Evolutionary conservation across 108 stramenopile species (phyloP).

Genomic region (Skeletonema grethae): DNA sequence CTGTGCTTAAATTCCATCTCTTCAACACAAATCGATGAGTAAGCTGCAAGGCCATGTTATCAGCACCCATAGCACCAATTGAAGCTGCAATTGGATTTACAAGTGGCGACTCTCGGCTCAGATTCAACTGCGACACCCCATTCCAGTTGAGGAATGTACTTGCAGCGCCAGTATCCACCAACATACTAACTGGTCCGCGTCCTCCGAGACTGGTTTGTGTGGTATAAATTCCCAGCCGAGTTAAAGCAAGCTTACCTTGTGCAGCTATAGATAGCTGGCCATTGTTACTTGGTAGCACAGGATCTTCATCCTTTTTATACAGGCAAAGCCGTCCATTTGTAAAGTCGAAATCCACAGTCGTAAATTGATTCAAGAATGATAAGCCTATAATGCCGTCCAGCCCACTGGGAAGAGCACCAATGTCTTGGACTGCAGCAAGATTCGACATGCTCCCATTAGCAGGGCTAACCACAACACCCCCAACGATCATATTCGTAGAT

Average conservation of each 20-base stretch:
- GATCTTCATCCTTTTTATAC: constrained; percentile 24
- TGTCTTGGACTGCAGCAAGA: constrained; percentile 72
- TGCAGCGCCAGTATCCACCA: constrained; percentile 79
- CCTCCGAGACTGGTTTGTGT: constrained; percentile 60
- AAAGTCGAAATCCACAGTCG: constrained; percentile 67
- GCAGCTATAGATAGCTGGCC: constrained; percentile 35
- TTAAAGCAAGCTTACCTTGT: constrained; percentile 38
- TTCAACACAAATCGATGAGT: constrained; percentile 65
- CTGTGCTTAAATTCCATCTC: constrained; percentile 48
- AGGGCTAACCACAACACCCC: constrained; percentile 23
- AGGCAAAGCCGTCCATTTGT: constrained; percentile 38
- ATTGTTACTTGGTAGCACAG: constrained; percentile 3
- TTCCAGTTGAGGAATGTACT: constrained; percentile 68
- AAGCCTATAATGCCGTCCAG: constrained; percentile 85
- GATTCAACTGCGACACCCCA: constrained; percentile 58
- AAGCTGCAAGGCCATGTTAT: constrained; percentile 63
- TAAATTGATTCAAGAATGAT: constrained; percentile 69
- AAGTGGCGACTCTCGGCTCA: constrained; percentile 30
- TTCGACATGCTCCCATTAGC: constrained; percentile 17
- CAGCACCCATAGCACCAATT: constrained; percentile 77
- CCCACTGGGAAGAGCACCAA: constrained; percentile 64
- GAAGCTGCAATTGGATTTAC: constrained; percentile 39
- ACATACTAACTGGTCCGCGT: constrained; percentile 71
- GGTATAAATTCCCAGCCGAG: constrained; percentile 62
- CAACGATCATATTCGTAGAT: constrained; percentile 43